A percentile compares a stretch with the other conserved stretches of the same genome.
phyloP scores from a whole-genome alignment of 2,329 filamentous ascomycete species.

The Fusarium brevicatenulatum region DNA sequence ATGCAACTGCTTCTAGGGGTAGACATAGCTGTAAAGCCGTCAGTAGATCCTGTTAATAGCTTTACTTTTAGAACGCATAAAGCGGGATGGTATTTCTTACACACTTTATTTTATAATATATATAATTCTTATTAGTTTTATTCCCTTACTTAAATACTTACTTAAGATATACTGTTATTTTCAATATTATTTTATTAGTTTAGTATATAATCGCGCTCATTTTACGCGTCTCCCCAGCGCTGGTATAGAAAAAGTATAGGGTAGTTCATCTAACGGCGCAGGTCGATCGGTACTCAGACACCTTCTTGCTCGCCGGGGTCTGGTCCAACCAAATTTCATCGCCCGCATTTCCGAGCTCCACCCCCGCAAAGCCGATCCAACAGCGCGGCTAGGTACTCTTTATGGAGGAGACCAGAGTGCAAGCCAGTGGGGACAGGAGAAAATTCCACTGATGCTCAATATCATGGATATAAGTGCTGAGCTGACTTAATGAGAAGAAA shows the following conservation, averaged over 20 bases:
- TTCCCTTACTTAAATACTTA: no score
- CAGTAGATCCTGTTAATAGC: fast-evolving
- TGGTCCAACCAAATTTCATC: neutral
- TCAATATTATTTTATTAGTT: no score
- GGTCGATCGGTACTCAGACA: no score
- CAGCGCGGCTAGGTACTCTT: fast-evolving
- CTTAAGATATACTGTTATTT: no score
- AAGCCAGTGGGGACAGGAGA: neutral
- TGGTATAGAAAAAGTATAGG: fast-evolving
- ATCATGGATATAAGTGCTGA: neutral
- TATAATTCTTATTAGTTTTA: no score
- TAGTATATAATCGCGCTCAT: neutral
- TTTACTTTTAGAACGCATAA: no score
- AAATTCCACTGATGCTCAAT: neutral
- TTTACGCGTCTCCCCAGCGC: fast-evolving
- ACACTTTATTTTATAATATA: no score
- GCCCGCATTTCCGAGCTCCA: neutral
- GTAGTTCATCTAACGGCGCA: fast-evolving
- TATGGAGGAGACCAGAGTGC: neutral
- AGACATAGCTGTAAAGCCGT: fast-evolving
- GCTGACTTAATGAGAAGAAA: fast-evolving
- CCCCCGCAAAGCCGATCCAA: neutral
- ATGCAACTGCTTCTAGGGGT: fast-evolving
- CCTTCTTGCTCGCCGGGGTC: neutral
- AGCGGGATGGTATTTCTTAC: no score